These are phyloP conservation scores for Wickerhamomyces kurtzmanii DNA, from an alignment of 805 yeast genomes.

Conservation along the genomic window DNA sequence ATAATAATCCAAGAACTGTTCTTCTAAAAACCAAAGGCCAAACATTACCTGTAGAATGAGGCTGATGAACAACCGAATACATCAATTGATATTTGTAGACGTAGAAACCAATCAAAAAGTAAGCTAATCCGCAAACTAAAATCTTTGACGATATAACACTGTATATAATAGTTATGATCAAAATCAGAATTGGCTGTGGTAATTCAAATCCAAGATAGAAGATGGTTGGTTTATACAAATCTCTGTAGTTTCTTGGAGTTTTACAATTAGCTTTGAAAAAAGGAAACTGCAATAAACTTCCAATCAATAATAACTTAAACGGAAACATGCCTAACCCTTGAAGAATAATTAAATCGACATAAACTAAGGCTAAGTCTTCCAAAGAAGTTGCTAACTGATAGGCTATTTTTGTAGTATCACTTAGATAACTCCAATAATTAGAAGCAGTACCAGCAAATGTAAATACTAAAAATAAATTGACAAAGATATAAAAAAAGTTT, in stretches of 20 bases:
- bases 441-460: slow-evolving; percentile 91
- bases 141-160: slow-evolving; percentile 88
- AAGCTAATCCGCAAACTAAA: slow-evolving; percentile 73
- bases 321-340: slow-evolving; percentile 91
- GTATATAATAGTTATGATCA: slow-evolving; percentile 79
- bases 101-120: slow-evolving; percentile 77
- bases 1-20: slow-evolving; percentile 65
- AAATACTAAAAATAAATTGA: slow-evolving; percentile 86
- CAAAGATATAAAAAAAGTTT: slow-evolving; percentile 90
- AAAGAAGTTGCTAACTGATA: slow-evolving; percentile 77
- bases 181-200: slow-evolving; percentile 84
- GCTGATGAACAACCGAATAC: slow-evolving; percentile 89
- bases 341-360: slow-evolving; percentile 75
- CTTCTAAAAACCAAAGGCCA: slow-evolving; percentile 91
- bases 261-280: slow-evolving; percentile 50
- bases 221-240: slow-evolving; percentile 68
- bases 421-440: slow-evolving; percentile 64
- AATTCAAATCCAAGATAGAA: slow-evolving; percentile 86
- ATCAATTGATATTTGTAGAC: slow-evolving; percentile 87
- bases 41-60: slow-evolving; percentile 92
- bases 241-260: slow-evolving; percentile 76
- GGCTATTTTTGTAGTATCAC: slow-evolving; percentile 88
- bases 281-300: slow-evolving; percentile 67
- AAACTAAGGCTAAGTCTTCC: slow-evolving; percentile 71
- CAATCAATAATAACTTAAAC: slow-evolving; percentile 68